Percentiles rank a stretch among this genome's conserved stretches.
Conservation (phyloP, 805 yeast species). For the Candida multigemmis region DNA sequence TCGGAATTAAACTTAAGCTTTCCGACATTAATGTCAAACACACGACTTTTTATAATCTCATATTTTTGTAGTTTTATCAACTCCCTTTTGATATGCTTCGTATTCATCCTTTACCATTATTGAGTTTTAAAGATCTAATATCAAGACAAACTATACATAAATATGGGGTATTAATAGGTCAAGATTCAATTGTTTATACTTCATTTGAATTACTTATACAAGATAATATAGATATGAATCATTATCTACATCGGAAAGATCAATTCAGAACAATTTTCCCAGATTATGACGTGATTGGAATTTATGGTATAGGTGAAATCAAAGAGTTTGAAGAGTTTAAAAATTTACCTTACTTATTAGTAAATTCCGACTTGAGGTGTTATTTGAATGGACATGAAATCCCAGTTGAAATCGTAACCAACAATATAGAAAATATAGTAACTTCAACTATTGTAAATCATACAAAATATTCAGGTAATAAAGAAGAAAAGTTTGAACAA, state of each 20-base stretch:
- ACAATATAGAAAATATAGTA: conserved; percentile 23
- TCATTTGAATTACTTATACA: conserved; percentile 19
- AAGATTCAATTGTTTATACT: conserved; percentile 9
- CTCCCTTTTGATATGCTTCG: no score
- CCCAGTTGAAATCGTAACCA: conserved; percentile 9
- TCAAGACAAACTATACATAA: no score
- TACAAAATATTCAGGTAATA: conserved; percentile 9
- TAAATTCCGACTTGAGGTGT: not conserved
- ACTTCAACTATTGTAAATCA: conserved; percentile 20
- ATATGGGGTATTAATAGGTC: conserved; percentile 26
- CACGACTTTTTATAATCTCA: no score
- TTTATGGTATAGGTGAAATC: conserved; percentile 12
- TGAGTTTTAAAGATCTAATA: no score
- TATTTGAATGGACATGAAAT: conserved; percentile 1
- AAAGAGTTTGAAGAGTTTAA: no score
- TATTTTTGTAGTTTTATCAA: no score
- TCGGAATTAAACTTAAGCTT: no score
- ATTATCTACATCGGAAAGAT: conserved; percentile 13
- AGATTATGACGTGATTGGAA: conserved; percentile 16
- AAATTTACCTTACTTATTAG: no score
- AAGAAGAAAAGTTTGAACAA: conserved; percentile 1
- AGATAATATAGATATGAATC: conserved; percentile 12
- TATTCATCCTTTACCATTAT: no score
- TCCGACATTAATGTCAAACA: no score
- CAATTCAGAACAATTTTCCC: conserved; percentile 22